phyloP scores from a whole-genome alignment of 192 early-diverging fungal species.

The Entomortierella beljakovae region DNA sequence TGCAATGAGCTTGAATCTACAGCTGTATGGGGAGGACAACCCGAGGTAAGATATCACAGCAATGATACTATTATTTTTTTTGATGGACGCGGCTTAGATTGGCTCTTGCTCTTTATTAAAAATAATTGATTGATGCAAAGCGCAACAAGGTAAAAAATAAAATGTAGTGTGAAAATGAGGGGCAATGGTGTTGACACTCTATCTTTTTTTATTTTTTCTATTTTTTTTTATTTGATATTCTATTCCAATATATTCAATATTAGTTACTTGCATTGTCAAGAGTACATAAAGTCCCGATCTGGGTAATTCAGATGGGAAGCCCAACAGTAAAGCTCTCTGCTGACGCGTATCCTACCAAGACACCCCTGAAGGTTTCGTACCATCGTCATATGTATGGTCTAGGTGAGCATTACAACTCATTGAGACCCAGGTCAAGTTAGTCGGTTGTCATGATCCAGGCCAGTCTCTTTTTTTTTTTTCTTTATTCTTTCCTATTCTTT shows the following conservation, averaged over 20 bases:
- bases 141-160: no score
- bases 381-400: slow-evolving; percentile 93
- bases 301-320: slow-evolving; percentile 87
- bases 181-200: no score
- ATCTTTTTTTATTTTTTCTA: no score
- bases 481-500: no score
- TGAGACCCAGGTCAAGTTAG: slow-evolving; percentile 14
- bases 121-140: no score
- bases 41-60: slow-evolving; percentile 71
- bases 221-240: no score
- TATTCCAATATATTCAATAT: slow-evolving; percentile 4
- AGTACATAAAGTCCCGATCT: slow-evolving; percentile 78
- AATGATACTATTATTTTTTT: background rate
- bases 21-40: slow-evolving; percentile 94
- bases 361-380: slow-evolving; percentile 81
- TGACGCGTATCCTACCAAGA: slow-evolving; percentile 66
- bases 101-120: no score
- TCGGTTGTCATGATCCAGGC: background rate
- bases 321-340: slow-evolving; percentile 86
- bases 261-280: slow-evolving; percentile 86
- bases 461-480: no score
- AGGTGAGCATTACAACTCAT: slow-evolving; percentile 97
- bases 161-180: no score
- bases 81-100: background rate
- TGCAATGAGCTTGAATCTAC: slow-evolving; percentile 84